Percentiles rank a stretch among this genome's conserved stretches.
Evolutionary conservation across 495 filamentous ascomycete genomes (phyloP).

Genomic region (Penicillium subrubescens): DNA sequence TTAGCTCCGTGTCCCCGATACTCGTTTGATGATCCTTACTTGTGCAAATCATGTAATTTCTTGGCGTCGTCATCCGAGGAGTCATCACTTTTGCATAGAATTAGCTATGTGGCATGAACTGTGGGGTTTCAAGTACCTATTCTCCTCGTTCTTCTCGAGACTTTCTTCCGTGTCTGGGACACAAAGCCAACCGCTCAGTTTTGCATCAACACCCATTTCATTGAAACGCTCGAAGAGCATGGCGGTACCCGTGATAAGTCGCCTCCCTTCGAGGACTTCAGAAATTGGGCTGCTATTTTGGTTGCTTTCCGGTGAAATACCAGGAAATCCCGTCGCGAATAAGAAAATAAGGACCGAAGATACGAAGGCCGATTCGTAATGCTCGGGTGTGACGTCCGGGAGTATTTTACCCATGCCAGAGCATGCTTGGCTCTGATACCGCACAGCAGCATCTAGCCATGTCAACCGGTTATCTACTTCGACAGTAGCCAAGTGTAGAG

Average conservation of each 20-base stretch:
- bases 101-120: neutral
- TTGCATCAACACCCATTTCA: slow-evolving; percentile 24
- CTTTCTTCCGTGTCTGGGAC: slow-evolving; percentile 18
- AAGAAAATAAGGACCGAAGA: slow-evolving; percentile 46
- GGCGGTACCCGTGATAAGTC: slow-evolving; percentile 36
- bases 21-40: slow-evolving; percentile 7
- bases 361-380: slow-evolving; percentile 41
- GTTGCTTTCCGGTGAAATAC: slow-evolving; percentile 31
- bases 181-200: slow-evolving; percentile 33
- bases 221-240: slow-evolving; percentile 37
- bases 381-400: slow-evolving; percentile 27
- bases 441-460: slow-evolving; percentile 38
- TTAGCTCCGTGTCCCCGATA: neutral
- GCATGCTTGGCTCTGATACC: slow-evolving; percentile 41
- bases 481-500: slow-evolving; percentile 47
- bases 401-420: slow-evolving; percentile 35
- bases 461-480: slow-evolving; percentile 30
- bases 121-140: slow-evolving; percentile 10
- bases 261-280: slow-evolving; percentile 38
- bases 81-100: slow-evolving; percentile 1
- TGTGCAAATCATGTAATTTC: slow-evolving; percentile 23
- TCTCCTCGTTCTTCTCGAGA: slow-evolving; percentile 19
- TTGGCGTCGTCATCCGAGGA: slow-evolving; percentile 3
- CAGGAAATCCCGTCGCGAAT: slow-evolving; percentile 38
- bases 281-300: slow-evolving; percentile 31